Percentiles rank a stretch among this genome's conserved stretches.
Conservation (phyloP, 192 early-diverging fungal species). For the Piromyces finnis region DNA sequence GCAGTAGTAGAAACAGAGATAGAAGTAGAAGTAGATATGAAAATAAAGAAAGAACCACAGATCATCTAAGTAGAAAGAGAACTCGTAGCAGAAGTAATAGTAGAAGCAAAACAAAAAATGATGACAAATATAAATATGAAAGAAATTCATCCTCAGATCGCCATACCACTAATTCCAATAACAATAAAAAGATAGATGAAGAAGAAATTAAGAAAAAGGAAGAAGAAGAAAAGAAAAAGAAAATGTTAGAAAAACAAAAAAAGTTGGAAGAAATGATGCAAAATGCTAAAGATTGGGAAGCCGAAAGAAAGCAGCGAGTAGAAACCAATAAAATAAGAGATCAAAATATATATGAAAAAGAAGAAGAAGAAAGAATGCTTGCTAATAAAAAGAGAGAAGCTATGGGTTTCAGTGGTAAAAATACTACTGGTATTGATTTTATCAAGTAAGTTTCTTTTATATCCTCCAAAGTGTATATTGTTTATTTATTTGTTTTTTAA, state of each 20-base stretch:
- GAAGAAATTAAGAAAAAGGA: neutral
- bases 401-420: neutral
- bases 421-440: neutral
- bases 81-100: neutral
- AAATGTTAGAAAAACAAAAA: neutral
- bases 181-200: neutral
- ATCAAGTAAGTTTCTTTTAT: neutral
- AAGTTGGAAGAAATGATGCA: slow-evolving; percentile 18
- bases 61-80: neutral
- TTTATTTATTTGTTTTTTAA: too few species aligned
- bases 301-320: slow-evolving; percentile 8
- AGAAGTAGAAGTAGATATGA: neutral
- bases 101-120: neutral
- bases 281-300: slow-evolving; percentile 13
- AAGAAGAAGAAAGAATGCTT: neutral
- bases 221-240: neutral
- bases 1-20: neutral
- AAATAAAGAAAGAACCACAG: too few species aligned
- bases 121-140: neutral
- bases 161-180: neutral
- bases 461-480: too few species aligned
- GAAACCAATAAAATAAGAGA: neutral
- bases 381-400: neutral
- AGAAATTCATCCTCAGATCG: neutral
- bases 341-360: neutral